These are phyloP conservation scores for Nothophoma quercina DNA, from an alignment of 2,329 filamentous ascomycete species.

Conservation along the genomic window DNA sequence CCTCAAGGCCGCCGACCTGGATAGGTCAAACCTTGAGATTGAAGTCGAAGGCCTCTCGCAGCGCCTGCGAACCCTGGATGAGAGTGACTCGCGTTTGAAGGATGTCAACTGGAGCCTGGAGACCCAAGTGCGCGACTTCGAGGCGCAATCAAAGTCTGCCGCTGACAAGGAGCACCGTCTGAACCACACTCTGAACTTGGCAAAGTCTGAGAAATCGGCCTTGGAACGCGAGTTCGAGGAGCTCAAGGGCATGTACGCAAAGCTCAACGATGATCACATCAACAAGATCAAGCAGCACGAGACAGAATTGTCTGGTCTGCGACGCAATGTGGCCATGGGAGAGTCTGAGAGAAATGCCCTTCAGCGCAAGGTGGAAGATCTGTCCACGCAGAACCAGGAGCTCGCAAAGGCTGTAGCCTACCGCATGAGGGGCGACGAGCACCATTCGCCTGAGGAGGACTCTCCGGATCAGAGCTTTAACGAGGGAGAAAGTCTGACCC, in stretches of 20 bases:
- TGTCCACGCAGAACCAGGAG: constrained; percentile 89
- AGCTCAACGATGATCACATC: constrained; percentile 80
- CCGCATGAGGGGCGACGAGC: constrained; percentile 72
- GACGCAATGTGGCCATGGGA: constrained; percentile 77
- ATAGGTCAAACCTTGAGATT: constrained; percentile 81
- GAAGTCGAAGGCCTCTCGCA: constrained; percentile 82
- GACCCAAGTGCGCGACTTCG: constrained; percentile 85
- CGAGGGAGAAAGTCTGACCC: constrained; percentile 70
- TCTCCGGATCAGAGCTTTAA: constrained; percentile 51
- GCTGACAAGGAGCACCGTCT: constrained; percentile 85
- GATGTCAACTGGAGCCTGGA: constrained; percentile 99
- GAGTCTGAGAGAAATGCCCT: constrained; percentile 81
- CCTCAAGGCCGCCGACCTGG: constrained; percentile 75
- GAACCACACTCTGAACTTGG: constrained; percentile 72
- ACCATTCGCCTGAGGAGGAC: constrained; percentile 64
- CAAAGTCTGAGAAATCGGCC: constrained; percentile 76
- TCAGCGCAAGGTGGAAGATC: constrained; percentile 85
- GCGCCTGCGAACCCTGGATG: constrained; percentile 81
- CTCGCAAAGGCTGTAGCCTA: constrained; percentile 83
- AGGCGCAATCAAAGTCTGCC: constrained; percentile 75
- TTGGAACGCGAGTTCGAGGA: constrained; percentile 91
- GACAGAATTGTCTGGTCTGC: constrained; percentile 83
- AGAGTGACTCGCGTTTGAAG: constrained; percentile 95
- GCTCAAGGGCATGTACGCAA: constrained; percentile 79
- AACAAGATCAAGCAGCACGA: constrained; percentile 83